Percentiles rank a stretch among this genome's conserved stretches.
phyloP scores from a whole-genome alignment of 768 basidiomycete species.

The Neoboletus brunneissimus region DNA sequence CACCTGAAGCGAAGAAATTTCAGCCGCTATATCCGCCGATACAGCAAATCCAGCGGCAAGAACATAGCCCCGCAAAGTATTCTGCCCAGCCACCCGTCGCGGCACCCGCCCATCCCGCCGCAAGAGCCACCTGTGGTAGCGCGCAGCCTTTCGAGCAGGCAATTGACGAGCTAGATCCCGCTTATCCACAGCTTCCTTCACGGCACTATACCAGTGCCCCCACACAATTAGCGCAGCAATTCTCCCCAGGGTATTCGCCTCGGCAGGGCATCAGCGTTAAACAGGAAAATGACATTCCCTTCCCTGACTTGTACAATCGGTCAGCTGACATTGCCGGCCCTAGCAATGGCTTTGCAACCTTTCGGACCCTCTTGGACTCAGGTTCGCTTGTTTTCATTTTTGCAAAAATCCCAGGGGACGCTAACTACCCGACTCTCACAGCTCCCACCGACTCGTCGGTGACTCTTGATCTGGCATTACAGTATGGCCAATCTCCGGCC shows the following conservation, averaged over 20 bases:
- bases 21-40: conserved; percentile 35
- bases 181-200: conserved; percentile 23
- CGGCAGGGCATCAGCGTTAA: conserved; percentile 25
- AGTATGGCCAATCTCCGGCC: conserved; percentile 19
- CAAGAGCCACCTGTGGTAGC: conserved; percentile 13
- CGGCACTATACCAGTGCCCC: conserved; percentile 24
- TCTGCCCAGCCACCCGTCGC: conserved; percentile 12
- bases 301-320: conserved; percentile 27
- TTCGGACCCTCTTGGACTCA: conserved; percentile 25
- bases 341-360: conserved; percentile 21
- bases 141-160: conserved; percentile 24
- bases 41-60: conserved; percentile 29
- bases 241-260: conserved; percentile 23
- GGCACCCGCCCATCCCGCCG: conserved; percentile 9
- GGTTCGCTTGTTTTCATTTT: conserved; percentile 23
- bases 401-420: background rate
- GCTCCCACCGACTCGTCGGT: conserved; percentile 20
- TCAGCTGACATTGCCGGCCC: conserved; percentile 23
- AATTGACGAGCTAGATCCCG: conserved; percentile 27
- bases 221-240: conserved; percentile 18
- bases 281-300: conserved; percentile 28
- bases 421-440: conserved; percentile 9
- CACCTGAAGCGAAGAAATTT: conserved; percentile 33
- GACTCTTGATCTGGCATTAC: conserved; percentile 26
- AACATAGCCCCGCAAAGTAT: conserved; percentile 23